Evolutionary conservation across 352 stramenopile genomes (phyloP).

Genomic region (Globisporangium spiculum): DNA sequence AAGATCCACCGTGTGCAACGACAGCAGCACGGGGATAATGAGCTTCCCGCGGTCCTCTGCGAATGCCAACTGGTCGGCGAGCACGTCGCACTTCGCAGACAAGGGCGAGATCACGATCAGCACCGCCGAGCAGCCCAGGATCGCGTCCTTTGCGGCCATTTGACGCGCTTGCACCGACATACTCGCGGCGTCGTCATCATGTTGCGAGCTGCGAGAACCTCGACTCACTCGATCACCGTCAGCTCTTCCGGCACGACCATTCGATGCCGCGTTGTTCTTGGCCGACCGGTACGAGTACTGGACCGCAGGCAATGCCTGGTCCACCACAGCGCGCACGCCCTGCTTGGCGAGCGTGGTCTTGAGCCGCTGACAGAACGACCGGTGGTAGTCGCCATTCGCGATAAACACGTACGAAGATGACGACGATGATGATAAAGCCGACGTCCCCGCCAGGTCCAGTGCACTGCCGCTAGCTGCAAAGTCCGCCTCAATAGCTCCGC

Average conservation of each 20-base stretch:
- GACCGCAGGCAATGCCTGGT: slow-evolving; percentile 47
- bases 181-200: slow-evolving; percentile 12
- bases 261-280: slow-evolving; percentile 12
- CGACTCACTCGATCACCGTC: neutral
- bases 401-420: slow-evolving; percentile 67
- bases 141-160: slow-evolving; percentile 70
- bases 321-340: slow-evolving; percentile 55
- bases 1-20: slow-evolving; percentile 64
- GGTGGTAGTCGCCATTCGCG: slow-evolving; percentile 69
- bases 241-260: neutral
- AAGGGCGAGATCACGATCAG: slow-evolving; percentile 68
- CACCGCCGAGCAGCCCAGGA: slow-evolving; percentile 64
- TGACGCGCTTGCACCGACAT: slow-evolving; percentile 55
- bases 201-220: neutral
- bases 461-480: neutral
- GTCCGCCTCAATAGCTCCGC: neutral
- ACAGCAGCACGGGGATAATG: slow-evolving; percentile 71
- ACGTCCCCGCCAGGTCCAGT: neutral
- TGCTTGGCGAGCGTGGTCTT: slow-evolving; percentile 56
- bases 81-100: slow-evolving; percentile 62
- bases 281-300: slow-evolving; percentile 32
- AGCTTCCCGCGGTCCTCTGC: slow-evolving; percentile 76
- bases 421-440: neutral
- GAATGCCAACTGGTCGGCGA: slow-evolving; percentile 77
- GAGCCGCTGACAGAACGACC: slow-evolving; percentile 56